Percentiles rank a stretch among this genome's conserved stretches.
These are phyloP conservation scores for Hyaloscypha finlandica DNA, from an alignment of 495 filamentous ascomycete genomes.

Conservation along the genomic window DNA sequence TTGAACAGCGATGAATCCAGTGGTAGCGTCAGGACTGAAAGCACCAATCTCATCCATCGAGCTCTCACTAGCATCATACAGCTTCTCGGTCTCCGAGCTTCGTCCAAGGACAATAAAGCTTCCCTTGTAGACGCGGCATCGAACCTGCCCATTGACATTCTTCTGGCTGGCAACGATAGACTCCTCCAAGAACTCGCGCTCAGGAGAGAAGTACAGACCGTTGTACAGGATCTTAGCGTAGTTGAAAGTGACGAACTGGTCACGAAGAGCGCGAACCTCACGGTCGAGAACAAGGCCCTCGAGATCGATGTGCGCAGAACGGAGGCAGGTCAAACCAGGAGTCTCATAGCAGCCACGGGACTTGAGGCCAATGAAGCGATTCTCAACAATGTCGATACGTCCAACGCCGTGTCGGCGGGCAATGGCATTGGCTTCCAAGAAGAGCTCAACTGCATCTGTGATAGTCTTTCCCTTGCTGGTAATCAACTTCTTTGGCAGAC, in stretches of 20 bases:
- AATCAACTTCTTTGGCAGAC: slow-evolving; percentile 75
- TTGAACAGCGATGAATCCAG: slow-evolving; percentile 80
- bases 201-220: slow-evolving; percentile 79
- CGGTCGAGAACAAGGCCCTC: slow-evolving; percentile 85
- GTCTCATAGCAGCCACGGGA: slow-evolving; percentile 92
- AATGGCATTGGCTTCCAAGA: slow-evolving; percentile 77
- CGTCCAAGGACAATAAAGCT: slow-evolving; percentile 72
- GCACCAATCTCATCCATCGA: slow-evolving; percentile 87
- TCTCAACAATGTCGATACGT: slow-evolving; percentile 91
- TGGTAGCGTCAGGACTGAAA: slow-evolving; percentile 72
- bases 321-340: slow-evolving; percentile 65
- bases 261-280: slow-evolving; percentile 81
- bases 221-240: slow-evolving; percentile 81
- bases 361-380: slow-evolving; percentile 83
- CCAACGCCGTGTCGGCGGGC: slow-evolving; percentile 78
- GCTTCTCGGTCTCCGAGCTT: slow-evolving; percentile 74
- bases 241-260: slow-evolving; percentile 76
- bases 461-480: slow-evolving; percentile 60
- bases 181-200: slow-evolving; percentile 69
- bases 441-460: slow-evolving; percentile 78
- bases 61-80: slow-evolving; percentile 78
- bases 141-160: slow-evolving; percentile 69
- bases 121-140: slow-evolving; percentile 77
- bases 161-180: slow-evolving; percentile 70
- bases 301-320: slow-evolving; percentile 77